phyloP scores from a whole-genome alignment of 441 rosid genomes.

The Pelargonium australe region DNA sequence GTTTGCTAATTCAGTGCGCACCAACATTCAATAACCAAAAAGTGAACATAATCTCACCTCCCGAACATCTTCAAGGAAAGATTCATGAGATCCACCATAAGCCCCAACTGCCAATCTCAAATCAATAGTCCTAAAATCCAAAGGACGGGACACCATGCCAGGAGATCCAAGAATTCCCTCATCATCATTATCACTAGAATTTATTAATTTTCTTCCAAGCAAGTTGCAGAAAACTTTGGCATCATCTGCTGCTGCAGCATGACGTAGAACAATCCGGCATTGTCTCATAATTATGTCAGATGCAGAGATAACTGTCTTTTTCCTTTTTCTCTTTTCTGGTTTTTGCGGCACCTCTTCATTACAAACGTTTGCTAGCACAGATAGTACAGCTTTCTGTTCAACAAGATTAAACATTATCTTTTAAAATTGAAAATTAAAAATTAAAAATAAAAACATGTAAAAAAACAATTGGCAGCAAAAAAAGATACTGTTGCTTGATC shows the following conservation, averaged over 20 bases:
- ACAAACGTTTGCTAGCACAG: slow-evolving; percentile 67
- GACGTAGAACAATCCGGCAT: slow-evolving; percentile 81
- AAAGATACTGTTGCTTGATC: slow-evolving; percentile 9
- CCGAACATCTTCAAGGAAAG: slow-evolving; percentile 91
- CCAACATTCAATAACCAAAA: neutral
- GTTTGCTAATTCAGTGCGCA: neutral
- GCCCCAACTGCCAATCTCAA: slow-evolving; percentile 90
- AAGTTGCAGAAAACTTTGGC: slow-evolving; percentile 82
- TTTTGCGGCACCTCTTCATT: slow-evolving; percentile 44
- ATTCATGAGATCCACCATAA: slow-evolving; percentile 78
- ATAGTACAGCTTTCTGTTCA: slow-evolving; percentile 97
- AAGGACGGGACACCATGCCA: slow-evolving; percentile 90
- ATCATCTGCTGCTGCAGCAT: slow-evolving; percentile 79
- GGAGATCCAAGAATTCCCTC: slow-evolving; percentile 98
- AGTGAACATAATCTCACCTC: slow-evolving; percentile 51
- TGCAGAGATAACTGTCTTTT: slow-evolving; percentile 44
- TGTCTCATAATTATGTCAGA: slow-evolving; percentile 84
- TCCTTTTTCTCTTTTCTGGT: slow-evolving; percentile 51
- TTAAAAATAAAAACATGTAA: slow-evolving; percentile 4
- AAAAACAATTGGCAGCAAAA: slow-evolving; percentile 13
- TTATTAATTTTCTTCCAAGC: slow-evolving; percentile 72
- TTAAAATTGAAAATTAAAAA: slow-evolving; percentile 17
- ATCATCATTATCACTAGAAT: slow-evolving; percentile 74
- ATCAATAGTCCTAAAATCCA: slow-evolving; percentile 97
- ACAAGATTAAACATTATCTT: slow-evolving; percentile 26